Evolutionary conservation across 2,329 filamentous ascomycete species (phyloP), one percentile per base, ranked within the genome.

Genomic region (Pseudogymnoascus sp.): DNA sequence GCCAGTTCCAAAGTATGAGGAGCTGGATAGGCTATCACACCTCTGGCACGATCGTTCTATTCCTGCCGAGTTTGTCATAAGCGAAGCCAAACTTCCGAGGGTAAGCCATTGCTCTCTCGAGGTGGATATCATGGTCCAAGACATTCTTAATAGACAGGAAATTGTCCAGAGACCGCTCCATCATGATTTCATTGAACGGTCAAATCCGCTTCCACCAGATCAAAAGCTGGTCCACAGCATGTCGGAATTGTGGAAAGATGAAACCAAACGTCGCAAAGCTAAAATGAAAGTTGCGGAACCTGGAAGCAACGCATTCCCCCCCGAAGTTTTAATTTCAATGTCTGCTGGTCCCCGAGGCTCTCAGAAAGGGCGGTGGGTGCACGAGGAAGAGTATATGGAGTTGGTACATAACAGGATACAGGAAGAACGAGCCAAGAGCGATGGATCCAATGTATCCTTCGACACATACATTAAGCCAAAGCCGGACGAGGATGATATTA

Each of bases 191-290:
- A 78, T 87, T 21, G 94, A 97, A 73, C 82, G 84, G 11, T 74
- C 85, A 10, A 78, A 82, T 37, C 86, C 90, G 2, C 74, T 88
- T 18, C 78, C 84, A 0, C 75, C 80, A 0, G 86, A 90, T 67
- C 79, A 92, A 71, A 96, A 95, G 71, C 80, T 96, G 10, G 92
- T 99, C 4, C 87, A 91, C 71, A 99, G 94, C 67, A 93, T 99
- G 90, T 92, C 91, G 63, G 89, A 90, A 0, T 76, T 99, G 2
- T 99, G 94, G 94, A 87, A 86, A 72, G 91, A 96, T 69, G 94
- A 97, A 74, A 91, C 88, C 0, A 86, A 85, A 64, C 84, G 92
- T 50, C 84, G 92, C 33, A 93, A 90, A 74, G 80, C 83, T 59
- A 84, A 83, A 53, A 87, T 93, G 82, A 83, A 85, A 1, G 78